phyloP scores from a whole-genome alignment of 306 rosid species.

The Dalbergia cultrata region DNA sequence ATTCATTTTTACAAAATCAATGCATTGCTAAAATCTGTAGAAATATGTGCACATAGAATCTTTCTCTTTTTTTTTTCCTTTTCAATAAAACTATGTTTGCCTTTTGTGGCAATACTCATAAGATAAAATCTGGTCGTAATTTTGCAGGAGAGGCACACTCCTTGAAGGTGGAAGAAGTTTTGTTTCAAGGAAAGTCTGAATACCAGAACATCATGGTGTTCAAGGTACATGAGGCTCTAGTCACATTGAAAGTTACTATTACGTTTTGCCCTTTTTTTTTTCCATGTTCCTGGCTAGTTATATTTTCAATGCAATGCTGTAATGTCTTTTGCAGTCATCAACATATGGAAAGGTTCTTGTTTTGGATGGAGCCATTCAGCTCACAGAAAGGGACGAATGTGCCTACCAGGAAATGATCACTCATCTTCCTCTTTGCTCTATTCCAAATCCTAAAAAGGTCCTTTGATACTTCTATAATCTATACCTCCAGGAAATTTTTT shows the following conservation, averaged over 20 bases:
- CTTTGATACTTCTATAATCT: conserved; percentile 27
- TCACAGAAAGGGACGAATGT: conserved; percentile 97
- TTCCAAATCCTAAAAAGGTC: conserved; percentile 92
- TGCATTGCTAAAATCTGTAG: conserved; percentile 16
- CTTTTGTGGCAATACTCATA: conserved; percentile 27
- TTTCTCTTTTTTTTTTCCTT: not conserved
- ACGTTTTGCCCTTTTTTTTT: not conserved
- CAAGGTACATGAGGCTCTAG: conserved; percentile 63
- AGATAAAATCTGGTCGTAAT: conserved; percentile 37
- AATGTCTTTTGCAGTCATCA: conserved; percentile 75
- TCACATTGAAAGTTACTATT: conserved; percentile 28
- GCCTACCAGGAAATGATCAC: conserved; percentile 99
- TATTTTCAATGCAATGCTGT: conserved; percentile 34
- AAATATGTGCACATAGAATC: conserved; percentile 5
- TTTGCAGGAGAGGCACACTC: conserved; percentile 98
- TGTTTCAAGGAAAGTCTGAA: conserved; percentile 88
- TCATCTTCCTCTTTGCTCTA: conserved; percentile 97
- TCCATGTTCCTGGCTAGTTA: not conserved
- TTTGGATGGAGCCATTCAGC: conserved; percentile 98
- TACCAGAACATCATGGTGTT: conserved; percentile 93
- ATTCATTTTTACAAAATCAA: conserved; percentile 4
- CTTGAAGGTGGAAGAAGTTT: conserved; percentile 87
- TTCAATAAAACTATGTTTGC: conserved; percentile 6
- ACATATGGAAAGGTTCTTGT: conserved; percentile 96
- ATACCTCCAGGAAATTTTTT: conserved; percentile 11